phyloP scores from a whole-genome alignment of 2,329 filamentous ascomycete genomes.

The Knufia fluminis region DNA sequence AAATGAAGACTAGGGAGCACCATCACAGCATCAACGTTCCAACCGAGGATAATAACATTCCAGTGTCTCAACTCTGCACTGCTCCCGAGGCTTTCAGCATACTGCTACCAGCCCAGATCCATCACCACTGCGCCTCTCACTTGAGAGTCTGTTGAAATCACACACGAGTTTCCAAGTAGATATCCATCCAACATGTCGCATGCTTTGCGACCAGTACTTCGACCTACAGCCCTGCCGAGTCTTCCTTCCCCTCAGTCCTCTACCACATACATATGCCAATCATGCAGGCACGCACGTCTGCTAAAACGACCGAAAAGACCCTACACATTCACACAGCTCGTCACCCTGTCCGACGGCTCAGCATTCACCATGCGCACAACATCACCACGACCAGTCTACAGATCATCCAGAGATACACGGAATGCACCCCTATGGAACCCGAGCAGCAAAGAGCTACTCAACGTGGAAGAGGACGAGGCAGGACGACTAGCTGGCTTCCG shows the following conservation, averaged over 20 bases:
- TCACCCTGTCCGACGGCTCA: conserved; percentile 84
- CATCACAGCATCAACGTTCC: neutral
- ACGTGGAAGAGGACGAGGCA: conserved; percentile 91
- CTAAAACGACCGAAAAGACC: conserved; percentile 81
- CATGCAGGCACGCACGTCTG: conserved; percentile 74
- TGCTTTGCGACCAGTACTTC: conserved; percentile 19
- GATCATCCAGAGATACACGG: conserved; percentile 68
- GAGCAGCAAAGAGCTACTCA: conserved; percentile 65
- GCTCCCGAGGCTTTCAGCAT: too few species aligned
- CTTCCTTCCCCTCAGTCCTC: conserved; percentile 13
- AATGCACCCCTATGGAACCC: conserved; percentile 93
- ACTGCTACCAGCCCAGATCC: too few species aligned
- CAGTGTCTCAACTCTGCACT: too few species aligned
- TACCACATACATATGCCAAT: conserved; percentile 41
- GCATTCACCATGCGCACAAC: conserved; percentile 53
- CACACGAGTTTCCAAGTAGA: neutral
- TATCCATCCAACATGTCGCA: neutral
- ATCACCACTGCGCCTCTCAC: neutral
- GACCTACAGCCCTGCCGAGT: conserved; percentile 17
- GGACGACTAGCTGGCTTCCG: conserved; percentile 81
- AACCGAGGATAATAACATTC: too few species aligned
- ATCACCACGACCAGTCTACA: conserved; percentile 48
- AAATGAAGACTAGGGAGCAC: neutral
- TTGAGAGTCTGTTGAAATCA: neutral
- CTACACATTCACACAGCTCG: conserved; percentile 94